Evolutionary conservation across 2,329 filamentous ascomycete species (phyloP), one percentile per base, ranked within the genome.

Genomic region (Penicillium sp.): DNA sequence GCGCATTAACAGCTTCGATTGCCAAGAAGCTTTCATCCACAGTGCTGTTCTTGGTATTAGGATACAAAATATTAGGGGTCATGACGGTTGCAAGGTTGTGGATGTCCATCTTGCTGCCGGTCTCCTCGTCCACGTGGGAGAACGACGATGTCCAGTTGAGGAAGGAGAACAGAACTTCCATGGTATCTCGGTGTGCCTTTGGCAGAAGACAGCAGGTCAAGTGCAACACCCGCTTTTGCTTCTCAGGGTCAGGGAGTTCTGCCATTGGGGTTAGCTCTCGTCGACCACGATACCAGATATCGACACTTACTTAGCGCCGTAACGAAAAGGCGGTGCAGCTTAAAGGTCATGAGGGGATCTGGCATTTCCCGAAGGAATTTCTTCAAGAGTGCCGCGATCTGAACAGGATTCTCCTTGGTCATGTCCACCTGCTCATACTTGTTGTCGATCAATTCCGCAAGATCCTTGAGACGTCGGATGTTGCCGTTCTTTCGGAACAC

Each of bases 401-500:
- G 93, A 15, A 98, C 88, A 1, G 94, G 90, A 41, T 84, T 90
- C 63, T 96, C 89, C 50, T 86, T 83, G 58, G 83, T 86, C 57
- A 97, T 79, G 62, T 94, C 89, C 40, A 95, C 83, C 39, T 84
- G 80, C 51, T 94, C 88, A 45, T 86, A 87, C 28, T 88, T 91
- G 30, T 80, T 80, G 64, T 98, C 93, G 50, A 98, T 89, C 54
- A 83, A 76, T 40, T 94, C 87, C 26, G 88, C 84, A 5, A 94
- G 75, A 47, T 95, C 90, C 54, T 86, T 87, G 30, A 96, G 76
- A 53, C 90, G 87, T 65, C 93, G 91, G 71, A 98, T 96, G 66
- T 97, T 98, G 56, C 93, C 93, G 58, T 97, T 98, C 77, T 98
- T 98, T 55, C 93, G 83, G 79, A 98, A 98, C 15, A 98, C 90